A percentile compares a stretch with the other conserved stretches of the same genome.
These are phyloP conservation scores for Volvox reticuliferus DNA, from an alignment of 139 green algal species.

Conservation along the genomic window DNA sequence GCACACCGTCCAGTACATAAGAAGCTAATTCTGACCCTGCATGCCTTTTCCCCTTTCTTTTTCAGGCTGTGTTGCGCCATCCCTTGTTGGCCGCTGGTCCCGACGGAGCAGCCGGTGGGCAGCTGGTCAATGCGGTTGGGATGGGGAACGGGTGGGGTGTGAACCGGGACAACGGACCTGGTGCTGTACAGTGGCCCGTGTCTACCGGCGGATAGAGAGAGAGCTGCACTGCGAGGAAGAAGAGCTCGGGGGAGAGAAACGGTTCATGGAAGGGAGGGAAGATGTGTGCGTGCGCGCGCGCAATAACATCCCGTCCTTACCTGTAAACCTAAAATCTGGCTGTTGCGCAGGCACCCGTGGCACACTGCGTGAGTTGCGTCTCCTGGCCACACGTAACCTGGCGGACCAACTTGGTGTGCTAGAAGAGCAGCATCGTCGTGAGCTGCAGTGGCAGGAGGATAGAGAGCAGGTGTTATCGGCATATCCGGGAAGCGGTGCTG, in stretches of 20 bases:
- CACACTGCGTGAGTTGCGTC: constrained; percentile 29
- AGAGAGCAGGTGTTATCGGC: background rate
- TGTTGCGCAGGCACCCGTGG: background rate
- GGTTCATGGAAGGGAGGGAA: no score
- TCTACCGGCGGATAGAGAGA: background rate
- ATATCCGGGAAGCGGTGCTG: background rate
- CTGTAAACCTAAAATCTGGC: no score
- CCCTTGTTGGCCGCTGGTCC: background rate
- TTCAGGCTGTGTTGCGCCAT: background rate
- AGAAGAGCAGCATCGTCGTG: background rate
- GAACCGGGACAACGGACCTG: no score
- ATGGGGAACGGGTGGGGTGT: no score
- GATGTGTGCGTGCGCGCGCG: no score
- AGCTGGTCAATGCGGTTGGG: no score
- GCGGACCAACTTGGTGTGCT: constrained; percentile 32
- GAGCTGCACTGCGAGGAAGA: no score
- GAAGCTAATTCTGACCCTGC: no score
- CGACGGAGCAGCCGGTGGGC: background rate
- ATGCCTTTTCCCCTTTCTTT: background rate
- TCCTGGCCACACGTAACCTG: constrained; percentile 37
- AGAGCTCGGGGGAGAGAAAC: no score
- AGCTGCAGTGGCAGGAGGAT: background rate
- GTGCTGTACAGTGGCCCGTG: no score
- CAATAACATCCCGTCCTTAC: no score
- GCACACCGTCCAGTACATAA: no score